Percentiles rank a stretch among this genome's conserved stretches.
phyloP scores from a whole-genome alignment of 2,329 filamentous ascomycete genomes.

The Tolypocladium nubicola region DNA sequence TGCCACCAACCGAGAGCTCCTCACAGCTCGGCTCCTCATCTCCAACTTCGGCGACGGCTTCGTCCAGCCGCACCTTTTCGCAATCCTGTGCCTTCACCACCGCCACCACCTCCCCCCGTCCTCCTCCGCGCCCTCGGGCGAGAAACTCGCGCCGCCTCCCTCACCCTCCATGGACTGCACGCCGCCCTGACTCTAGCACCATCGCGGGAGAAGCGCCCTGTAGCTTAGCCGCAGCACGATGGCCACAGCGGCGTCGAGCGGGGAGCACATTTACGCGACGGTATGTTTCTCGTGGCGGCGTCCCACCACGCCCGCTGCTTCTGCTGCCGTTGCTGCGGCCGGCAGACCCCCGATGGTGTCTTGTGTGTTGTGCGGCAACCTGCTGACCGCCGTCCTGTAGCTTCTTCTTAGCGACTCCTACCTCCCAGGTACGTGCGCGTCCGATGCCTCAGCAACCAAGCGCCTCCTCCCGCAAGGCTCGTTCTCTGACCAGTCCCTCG shows the following conservation, averaged over 20 bases:
- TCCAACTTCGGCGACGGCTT: background rate
- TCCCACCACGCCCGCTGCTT: background rate
- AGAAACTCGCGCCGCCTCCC: background rate
- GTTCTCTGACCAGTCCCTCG: conserved; percentile 3
- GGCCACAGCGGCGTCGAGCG: conserved; percentile 18
- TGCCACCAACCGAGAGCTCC: background rate
- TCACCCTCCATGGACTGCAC: background rate
- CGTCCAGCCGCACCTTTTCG: background rate
- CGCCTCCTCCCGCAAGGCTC: background rate
- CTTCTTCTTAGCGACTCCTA: conserved; percentile 88
- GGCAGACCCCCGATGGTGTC: background rate
- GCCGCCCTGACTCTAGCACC: background rate
- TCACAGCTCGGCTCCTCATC: background rate
- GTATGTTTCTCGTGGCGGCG: conserved; percentile 26
- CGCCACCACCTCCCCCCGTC: background rate
- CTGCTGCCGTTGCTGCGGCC: background rate
- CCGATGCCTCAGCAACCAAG: background rate
- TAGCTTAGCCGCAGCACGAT: conserved; percentile 18
- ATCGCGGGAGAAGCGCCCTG: conserved; percentile 1
- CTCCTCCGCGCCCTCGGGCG: background rate
- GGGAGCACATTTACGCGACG: conserved; percentile 46
- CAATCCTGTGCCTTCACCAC: background rate
- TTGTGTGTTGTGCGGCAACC: background rate
- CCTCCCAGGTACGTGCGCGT: conserved; percentile 60
- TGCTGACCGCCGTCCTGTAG: conserved; percentile 32